Percentiles rank a stretch among this genome's conserved stretches.
These are phyloP conservation scores for Antitrichia curtipendula DNA, from an alignment of 225 moss, liverwort and hornwort species.

Conservation along the genomic window DNA sequence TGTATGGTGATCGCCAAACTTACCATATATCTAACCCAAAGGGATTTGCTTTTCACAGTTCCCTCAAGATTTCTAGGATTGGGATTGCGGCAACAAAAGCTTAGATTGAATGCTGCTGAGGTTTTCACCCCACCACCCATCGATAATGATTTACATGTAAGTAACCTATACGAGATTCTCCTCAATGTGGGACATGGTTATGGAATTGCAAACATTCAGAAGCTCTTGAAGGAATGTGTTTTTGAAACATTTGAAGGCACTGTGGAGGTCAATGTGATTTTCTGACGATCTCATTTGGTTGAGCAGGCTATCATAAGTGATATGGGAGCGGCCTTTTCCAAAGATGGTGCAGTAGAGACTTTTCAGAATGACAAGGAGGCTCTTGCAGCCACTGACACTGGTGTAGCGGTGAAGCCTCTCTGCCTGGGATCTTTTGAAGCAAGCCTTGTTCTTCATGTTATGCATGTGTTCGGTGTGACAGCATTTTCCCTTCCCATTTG, in stretches of 20 bases:
- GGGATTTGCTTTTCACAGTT: background rate
- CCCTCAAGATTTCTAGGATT: background rate
- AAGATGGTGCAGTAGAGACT: conserved; percentile 44
- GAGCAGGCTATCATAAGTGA: conserved; percentile 72
- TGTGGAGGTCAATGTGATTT: background rate
- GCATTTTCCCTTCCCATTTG: background rate
- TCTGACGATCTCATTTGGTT: background rate
- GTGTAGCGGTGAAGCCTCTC: conserved; percentile 52
- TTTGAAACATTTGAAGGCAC: background rate
- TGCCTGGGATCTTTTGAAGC: background rate
- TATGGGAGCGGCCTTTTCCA: conserved; percentile 66
- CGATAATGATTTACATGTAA: conserved; percentile 80
- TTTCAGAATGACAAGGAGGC: conserved; percentile 85
- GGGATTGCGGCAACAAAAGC: conserved; percentile 1
- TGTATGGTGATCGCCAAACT: background rate
- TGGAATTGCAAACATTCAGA: background rate
- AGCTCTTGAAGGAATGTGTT: background rate
- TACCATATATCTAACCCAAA: background rate
- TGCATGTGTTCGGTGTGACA: background rate
- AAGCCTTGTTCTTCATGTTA: background rate
- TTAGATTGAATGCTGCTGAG: conserved; percentile 29
- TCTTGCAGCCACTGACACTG: conserved; percentile 56
- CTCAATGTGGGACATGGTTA: background rate
- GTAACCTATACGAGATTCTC: background rate
- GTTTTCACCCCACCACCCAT: conserved; percentile 71